These are phyloP conservation scores for Aegilops sharonensis DNA, from an alignment of 176 grass and related monocot species.

Conservation along the genomic window DNA sequence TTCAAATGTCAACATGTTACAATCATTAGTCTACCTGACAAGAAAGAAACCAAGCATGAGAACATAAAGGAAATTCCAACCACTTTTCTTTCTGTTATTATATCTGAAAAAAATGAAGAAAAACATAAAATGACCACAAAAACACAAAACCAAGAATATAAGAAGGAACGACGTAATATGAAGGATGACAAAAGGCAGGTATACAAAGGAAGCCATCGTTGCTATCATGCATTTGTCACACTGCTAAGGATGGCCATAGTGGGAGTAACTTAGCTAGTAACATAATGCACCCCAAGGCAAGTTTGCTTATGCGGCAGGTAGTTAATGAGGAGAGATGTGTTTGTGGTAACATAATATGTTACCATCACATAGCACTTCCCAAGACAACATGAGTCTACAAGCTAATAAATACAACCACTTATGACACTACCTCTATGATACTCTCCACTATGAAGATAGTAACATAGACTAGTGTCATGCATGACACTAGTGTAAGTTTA, in stretches of 20 bases:
- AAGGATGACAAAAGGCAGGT: not conserved
- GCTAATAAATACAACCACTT: too few species aligned
- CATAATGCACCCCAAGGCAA: too few species aligned
- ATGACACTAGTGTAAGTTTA: too few species aligned
- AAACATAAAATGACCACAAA: conserved; percentile 26
- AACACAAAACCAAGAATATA: conserved; percentile 9
- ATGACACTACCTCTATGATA: too few species aligned
- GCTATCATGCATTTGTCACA: conserved; percentile 24
- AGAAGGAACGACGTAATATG: not conserved
- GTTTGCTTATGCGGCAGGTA: too few species aligned
- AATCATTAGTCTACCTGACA: conserved; percentile 56
- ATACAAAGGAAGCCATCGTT: not conserved
- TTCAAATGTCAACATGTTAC: not conserved
- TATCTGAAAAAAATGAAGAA: conserved; percentile 57
- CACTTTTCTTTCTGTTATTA: conserved; percentile 89
- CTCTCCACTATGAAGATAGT: too few species aligned
- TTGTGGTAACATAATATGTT: too few species aligned
- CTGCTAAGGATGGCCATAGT: not conserved
- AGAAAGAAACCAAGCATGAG: conserved; percentile 79
- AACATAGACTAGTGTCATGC: too few species aligned
- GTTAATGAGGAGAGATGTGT: too few species aligned
- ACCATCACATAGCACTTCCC: too few species aligned
- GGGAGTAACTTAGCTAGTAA: too few species aligned
- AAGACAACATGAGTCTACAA: too few species aligned
- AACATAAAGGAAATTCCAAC: conserved; percentile 79